Evolutionary conservation across 192 early-diverging fungal genomes (phyloP).

Genomic region (Mortierella claussenii): DNA sequence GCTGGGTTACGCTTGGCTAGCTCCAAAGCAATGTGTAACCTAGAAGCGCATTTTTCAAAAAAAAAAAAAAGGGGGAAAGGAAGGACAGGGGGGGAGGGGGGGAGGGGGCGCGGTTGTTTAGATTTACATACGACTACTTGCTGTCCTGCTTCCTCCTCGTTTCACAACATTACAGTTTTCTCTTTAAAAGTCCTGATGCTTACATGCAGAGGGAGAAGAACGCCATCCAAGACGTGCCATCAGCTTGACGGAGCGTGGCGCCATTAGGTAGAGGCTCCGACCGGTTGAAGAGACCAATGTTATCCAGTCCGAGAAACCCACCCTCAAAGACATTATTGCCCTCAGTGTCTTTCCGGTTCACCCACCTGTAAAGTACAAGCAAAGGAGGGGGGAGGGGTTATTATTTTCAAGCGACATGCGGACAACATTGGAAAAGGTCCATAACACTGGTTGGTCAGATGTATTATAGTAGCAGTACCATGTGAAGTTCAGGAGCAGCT

Average conservation of each 20-base stretch:
- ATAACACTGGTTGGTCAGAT: too few relatives aligned
- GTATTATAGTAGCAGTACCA: conserved; percentile 9
- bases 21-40: conserved; percentile 46
- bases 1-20: conserved; percentile 34
- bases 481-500: conserved; percentile 45
- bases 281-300: conserved; percentile 67
- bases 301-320: conserved; percentile 65
- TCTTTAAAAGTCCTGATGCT: too few relatives aligned
- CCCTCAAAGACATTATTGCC: conserved; percentile 66
- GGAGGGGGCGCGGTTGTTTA: too few relatives aligned
- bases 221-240: conserved; percentile 67
- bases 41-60: not conserved
- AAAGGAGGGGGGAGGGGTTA: too few relatives aligned
- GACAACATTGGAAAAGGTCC: too few relatives aligned
- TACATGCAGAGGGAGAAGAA: conserved; percentile 53
- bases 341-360: conserved; percentile 63
- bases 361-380: conserved; percentile 60
- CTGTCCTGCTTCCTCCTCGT: too few relatives aligned
- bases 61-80: not conserved
- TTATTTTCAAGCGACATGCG: not conserved
- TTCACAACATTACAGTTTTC: too few relatives aligned
- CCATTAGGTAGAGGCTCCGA: conserved; percentile 59
- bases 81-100: too few relatives aligned
- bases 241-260: conserved; percentile 58
- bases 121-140: too few relatives aligned